Base-by-base conservation (phyloP, 179 eudicot species). In the Nepenthes alata region DNA sequence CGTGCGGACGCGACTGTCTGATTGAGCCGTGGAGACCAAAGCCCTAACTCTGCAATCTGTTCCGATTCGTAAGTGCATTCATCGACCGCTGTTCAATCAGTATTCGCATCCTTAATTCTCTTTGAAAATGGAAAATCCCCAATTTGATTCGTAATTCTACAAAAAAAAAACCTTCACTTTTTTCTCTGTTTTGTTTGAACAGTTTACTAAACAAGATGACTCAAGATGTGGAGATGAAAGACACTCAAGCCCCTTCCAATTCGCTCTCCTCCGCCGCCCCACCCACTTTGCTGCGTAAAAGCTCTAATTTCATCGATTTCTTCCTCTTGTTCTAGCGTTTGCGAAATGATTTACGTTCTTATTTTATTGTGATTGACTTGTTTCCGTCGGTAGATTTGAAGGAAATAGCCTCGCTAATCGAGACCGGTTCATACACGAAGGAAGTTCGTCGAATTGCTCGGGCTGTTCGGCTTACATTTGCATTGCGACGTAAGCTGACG, bases 171-270 rank as follows among this genome's bases (percentile, higher is more conserved):
- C 25, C 25, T 25, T 25, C 25, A 25, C 25, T 25, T 25, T 41
- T 41, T 41, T 41, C 45, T 11, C 53, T 3, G 11, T n/a, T 49
- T 49, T 49, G 53, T 3, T 45, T 45, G 12, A 49, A 49, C 14
- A 49, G 14, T 10, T 49, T 49, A 11, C 14, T 5, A 49, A 35
- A 48, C 6, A 65, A 51, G 50, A 75, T 75, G 97, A 81, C 97
- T 68, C 87, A 86, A 78, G 91, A 89, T 74, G 89, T 89, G 77
- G 97, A 89, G 73, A 89, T 89, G 97, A 81, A 81, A 57, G 95
- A 88, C 47, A 83, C 79, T 59, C 82, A 81, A 41, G 82, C 80
- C 52, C 84, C 76, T 50, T 83, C 95, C 39, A 79, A 79, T 74
- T 82, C 89, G 36, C 69, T 75, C 48, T 56, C 87, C 5, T 71